Percentiles rank a stretch among this genome's conserved stretches.
Conservation (phyloP, 176 grass and related monocot genomes). For the Metroxylon sagu region DNA sequence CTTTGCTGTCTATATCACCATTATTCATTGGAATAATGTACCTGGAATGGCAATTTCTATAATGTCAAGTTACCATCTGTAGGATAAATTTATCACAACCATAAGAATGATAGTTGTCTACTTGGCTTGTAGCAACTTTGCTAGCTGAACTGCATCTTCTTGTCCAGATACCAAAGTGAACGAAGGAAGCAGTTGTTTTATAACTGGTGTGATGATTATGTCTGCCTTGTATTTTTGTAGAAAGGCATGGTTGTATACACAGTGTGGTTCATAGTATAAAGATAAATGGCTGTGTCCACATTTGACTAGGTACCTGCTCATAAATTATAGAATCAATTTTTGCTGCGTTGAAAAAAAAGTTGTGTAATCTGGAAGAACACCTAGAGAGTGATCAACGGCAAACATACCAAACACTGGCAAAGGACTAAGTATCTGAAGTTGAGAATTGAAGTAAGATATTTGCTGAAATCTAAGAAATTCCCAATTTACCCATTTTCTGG, state of each 20-base stretch:
- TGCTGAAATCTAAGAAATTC: not conserved
- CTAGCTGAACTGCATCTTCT: conserved; percentile 78
- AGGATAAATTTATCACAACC: not conserved
- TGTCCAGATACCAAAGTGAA: conserved; percentile 92
- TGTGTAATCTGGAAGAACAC: not conserved
- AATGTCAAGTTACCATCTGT: conserved; percentile 7
- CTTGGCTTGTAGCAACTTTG: conserved; percentile 48
- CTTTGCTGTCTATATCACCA: conserved; percentile 56
- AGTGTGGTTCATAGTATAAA: conserved; percentile 90
- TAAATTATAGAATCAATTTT: not conserved
- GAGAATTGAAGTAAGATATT: not conserved
- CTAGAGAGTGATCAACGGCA: not conserved
- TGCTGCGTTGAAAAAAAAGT: no score
- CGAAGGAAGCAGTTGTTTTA: conserved; percentile 66
- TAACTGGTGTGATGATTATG: conserved; percentile 73
- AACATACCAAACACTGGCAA: not conserved
- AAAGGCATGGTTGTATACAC: conserved; percentile 50
- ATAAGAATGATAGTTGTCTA: conserved; percentile 1
- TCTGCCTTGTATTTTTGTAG: conserved; percentile 44
- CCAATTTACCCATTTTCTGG: conserved; percentile 76
- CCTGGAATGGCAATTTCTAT: conserved; percentile 13
- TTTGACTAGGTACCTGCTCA: conserved; percentile 38
- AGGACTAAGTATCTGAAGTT: not conserved
- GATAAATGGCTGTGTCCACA: conserved; percentile 18
- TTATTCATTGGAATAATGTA: conserved; percentile 89